phyloP scores from a whole-genome alignment of 306 rosid genomes.

The Lupinus albus region DNA sequence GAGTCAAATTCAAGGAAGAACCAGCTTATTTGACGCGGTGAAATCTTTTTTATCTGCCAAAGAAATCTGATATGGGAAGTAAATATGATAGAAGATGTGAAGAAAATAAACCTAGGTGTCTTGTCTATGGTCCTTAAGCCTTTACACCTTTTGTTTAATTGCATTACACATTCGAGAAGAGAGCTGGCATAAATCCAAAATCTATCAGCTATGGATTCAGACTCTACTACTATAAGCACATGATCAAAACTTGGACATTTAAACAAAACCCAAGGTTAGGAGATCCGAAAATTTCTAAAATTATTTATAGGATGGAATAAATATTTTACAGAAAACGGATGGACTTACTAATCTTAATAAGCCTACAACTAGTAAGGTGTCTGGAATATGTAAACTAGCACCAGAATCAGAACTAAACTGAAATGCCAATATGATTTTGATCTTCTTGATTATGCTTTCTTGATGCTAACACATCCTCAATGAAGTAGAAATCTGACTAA shows the following conservation, averaged over 20 bases:
- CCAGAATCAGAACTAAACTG: background rate
- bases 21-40: background rate
- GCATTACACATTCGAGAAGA: background rate
- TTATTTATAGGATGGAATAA: background rate
- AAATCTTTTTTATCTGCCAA: background rate
- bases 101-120: background rate
- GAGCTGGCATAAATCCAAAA: background rate
- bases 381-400: background rate
- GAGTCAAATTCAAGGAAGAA: slow-evolving; percentile 2
- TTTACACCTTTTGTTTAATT: background rate
- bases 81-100: background rate
- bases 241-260: background rate
- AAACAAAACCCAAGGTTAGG: background rate
- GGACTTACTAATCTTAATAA: background rate
- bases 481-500: background rate
- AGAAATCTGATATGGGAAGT: background rate
- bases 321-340: background rate
- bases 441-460: background rate
- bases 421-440: background rate
- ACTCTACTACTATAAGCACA: background rate
- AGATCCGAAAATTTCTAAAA: background rate
- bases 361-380: background rate
- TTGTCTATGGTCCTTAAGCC: background rate
- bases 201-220: background rate
- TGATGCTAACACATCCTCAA: background rate